Percentiles rank a stretch among this genome's conserved stretches.
phyloP scores from a whole-genome alignment of 1,139 yeast genomes.

The Pneumocystis jirovecii region DNA sequence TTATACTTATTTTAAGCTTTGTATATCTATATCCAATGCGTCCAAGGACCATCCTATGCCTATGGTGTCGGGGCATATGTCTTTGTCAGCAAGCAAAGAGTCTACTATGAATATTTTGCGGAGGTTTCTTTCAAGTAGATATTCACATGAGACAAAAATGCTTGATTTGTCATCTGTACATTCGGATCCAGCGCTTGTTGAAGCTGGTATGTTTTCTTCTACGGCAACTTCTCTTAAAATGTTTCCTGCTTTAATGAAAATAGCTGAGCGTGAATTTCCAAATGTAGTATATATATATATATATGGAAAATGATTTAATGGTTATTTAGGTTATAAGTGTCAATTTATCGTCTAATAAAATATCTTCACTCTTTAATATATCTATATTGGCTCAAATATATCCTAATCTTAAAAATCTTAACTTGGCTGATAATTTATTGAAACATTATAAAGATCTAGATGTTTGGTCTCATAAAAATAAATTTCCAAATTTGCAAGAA shows the following conservation, averaged over 20 bases:
- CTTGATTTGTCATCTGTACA: conserved; percentile 56
- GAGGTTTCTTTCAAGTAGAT: conserved; percentile 48
- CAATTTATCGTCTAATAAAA: conserved; percentile 55
- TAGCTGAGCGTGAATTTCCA: conserved; percentile 40
- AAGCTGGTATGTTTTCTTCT: conserved; percentile 52
- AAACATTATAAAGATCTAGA: conserved; percentile 47
- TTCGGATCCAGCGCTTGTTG: conserved; percentile 46
- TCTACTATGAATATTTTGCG: conserved; percentile 47
- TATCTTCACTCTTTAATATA: conserved; percentile 48
- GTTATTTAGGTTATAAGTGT: conserved; percentile 28
- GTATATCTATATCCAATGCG: conserved; percentile 2
- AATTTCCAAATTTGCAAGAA: conserved; percentile 59
- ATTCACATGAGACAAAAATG: conserved; percentile 48
- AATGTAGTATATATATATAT: conserved; percentile 38
- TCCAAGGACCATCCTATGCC: conserved; percentile 6
- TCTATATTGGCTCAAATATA: conserved; percentile 56
- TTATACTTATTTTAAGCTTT: conserved; percentile 8
- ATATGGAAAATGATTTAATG: background rate
- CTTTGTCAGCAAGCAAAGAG: background rate
- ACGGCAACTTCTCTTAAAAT: conserved; percentile 47
- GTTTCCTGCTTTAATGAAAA: conserved; percentile 81
- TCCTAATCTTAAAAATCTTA: conserved; percentile 62
- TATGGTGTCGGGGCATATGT: conserved; percentile 18
- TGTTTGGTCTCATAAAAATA: conserved; percentile 47
- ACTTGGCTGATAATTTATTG: conserved; percentile 63